Base-by-base conservation (phyloP, 345 rosid species). In the Heritiera littoralis region DNA sequence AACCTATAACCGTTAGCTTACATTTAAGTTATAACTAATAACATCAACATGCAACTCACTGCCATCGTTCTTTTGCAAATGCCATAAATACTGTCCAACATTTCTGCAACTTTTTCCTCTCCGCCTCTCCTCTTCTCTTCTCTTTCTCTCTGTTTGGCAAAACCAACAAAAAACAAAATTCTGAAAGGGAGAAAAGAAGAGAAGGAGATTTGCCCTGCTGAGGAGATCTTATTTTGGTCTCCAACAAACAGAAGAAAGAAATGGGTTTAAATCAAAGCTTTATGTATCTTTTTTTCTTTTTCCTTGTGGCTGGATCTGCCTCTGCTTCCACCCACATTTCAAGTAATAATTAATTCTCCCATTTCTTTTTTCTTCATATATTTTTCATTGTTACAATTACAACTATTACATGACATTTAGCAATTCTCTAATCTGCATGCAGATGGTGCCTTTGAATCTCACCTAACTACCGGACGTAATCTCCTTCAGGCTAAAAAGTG, bases 401-500 rank as follows among this genome's bases (percentile, higher is more conserved):
- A 20, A 23, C 0, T 23, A 23, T 23, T 23, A 54, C 32, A 14
- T 49, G 3, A 13, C 7, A 11, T 76, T 49, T 7, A 15, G 45
- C 20, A 4, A 74, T 43, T 74, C 40, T 77, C 38, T 77, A 52
- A 55, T 66, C 63, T 75, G 66, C 64, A 63, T 74, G 85, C 88
- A 93, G 98, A 87, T 86, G 83, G 85, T 81, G 78, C 79, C 67
- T 79, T 88, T 63, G 82, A 80, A 69, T 63, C 83, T 28, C 84
- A 82, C 65, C 85, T 78, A 82, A 48, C 76, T 41, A 60, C 84
- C 28, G 86, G 89, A 79, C 93, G 96, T 77, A 69, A 80, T 84
- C 98, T 93, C 75, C 96, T 93, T 71, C 98, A 93, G 83, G 85
- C 89, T 74, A 86, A 81, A 81, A 79, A 74, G 76, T 7, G 94